phyloP scores from a whole-genome alignment of 2,329 filamentous ascomycete species.

The Microcyclosporella mali region DNA sequence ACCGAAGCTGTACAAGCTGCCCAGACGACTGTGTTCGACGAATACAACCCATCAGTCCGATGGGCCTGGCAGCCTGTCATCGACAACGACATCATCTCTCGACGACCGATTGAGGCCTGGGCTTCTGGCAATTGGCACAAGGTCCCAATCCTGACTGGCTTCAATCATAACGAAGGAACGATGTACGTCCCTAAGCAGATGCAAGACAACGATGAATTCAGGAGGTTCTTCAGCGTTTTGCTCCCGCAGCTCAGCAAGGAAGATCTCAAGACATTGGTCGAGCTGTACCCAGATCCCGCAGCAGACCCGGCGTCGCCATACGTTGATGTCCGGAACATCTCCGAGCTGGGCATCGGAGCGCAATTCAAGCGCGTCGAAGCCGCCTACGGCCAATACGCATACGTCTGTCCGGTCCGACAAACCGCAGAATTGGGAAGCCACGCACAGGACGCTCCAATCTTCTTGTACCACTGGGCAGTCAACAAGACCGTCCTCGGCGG shows the following conservation, averaged over 20 bases:
- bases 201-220: slow-evolving; percentile 48
- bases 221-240: slow-evolving; percentile 54
- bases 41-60: slow-evolving; percentile 42
- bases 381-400: slow-evolving; percentile 59
- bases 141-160: slow-evolving; percentile 62
- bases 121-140: slow-evolving; percentile 46
- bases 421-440: slow-evolving; percentile 44
- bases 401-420: slow-evolving; percentile 58
- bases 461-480: slow-evolving; percentile 57
- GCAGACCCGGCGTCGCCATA: slow-evolving; percentile 39
- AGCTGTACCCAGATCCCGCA: slow-evolving; percentile 57
- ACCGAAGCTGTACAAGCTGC: slow-evolving; percentile 34
- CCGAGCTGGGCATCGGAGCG: slow-evolving; percentile 38
- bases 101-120: slow-evolving; percentile 57
- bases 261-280: slow-evolving; percentile 52
- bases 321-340: slow-evolving; percentile 26
- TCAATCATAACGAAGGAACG: slow-evolving; percentile 64
- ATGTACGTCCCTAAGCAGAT: slow-evolving; percentile 53
- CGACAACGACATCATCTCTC: slow-evolving; percentile 54
- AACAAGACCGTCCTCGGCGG: slow-evolving; percentile 34
- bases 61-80: slow-evolving; percentile 65
- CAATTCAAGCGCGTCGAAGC: slow-evolving; percentile 55
- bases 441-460: slow-evolving; percentile 36
- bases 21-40: slow-evolving; percentile 40
- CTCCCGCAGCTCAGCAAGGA: slow-evolving; percentile 50